A percentile compares a stretch with the other conserved stretches of the same genome.
phyloP scores from a whole-genome alignment of 345 rosid species.

The Arabidopsis arenosa region DNA sequence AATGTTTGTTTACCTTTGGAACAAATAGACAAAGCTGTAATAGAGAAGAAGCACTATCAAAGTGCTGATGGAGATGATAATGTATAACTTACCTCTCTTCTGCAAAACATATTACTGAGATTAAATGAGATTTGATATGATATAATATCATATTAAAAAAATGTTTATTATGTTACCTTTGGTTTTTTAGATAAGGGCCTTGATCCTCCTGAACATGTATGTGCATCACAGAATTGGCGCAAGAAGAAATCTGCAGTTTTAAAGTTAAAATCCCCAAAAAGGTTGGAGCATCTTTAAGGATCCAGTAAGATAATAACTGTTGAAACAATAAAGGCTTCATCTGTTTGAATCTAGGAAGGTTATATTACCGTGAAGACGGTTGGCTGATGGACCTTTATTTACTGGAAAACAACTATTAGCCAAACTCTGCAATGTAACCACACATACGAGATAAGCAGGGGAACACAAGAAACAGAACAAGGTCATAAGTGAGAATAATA shows the following conservation, averaged over 20 bases:
- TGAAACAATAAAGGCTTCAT: too few species aligned
- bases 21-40: slow-evolving; percentile 63
- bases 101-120: slow-evolving; percentile 48
- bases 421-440: slow-evolving; percentile 49
- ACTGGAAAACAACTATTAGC: slow-evolving; percentile 59
- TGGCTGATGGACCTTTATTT: slow-evolving; percentile 67
- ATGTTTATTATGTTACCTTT: slow-evolving; percentile 48
- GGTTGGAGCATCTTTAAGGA: not conserved
- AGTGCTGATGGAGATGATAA: slow-evolving; percentile 54
- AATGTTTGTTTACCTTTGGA: slow-evolving; percentile 57
- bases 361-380: slow-evolving; percentile 71
- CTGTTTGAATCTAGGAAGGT: not conserved
- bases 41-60: slow-evolving; percentile 66
- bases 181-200: slow-evolving; percentile 62
- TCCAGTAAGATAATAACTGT: too few species aligned
- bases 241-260: slow-evolving; percentile 65
- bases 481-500: not conserved
- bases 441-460: not conserved
- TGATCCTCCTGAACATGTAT: slow-evolving; percentile 59
- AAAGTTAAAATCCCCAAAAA: not conserved
- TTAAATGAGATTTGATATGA: not conserved
- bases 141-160: not conserved
- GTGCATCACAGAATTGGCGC: slow-evolving; percentile 84
- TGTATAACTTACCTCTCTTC: slow-evolving; percentile 51
- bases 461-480: not conserved